Evolutionary conservation across 768 basidiomycete species (phyloP).

Genomic region (Leucocoprinus leucothites): DNA sequence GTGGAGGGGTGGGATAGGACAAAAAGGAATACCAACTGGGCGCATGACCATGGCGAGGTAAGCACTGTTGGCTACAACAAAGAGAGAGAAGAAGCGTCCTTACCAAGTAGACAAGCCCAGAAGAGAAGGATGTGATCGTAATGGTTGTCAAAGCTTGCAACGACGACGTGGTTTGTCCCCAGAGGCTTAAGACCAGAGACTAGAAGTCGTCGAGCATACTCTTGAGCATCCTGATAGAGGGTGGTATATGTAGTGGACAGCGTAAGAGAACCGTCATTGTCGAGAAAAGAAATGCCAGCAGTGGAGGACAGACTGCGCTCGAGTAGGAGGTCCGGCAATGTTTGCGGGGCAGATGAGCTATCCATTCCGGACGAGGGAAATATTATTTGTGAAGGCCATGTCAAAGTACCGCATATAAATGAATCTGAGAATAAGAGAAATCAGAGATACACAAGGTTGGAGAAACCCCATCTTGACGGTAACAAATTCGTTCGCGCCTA

Average conservation of each 20-base stretch:
- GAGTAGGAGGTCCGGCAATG: not conserved
- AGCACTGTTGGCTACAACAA: not conserved
- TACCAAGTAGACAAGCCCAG: conserved; percentile 8
- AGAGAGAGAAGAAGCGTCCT: not conserved
- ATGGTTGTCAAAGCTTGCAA: conserved; percentile 7
- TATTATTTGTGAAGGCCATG: not conserved
- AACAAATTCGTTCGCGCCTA: too few species aligned
- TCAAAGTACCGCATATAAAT: not conserved
- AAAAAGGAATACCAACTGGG: conserved; percentile 3
- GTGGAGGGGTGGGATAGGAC: conserved; percentile 7
- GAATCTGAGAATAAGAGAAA: not conserved
- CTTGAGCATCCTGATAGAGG: not conserved
- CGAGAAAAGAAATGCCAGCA: conserved; percentile 6
- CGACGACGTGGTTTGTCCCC: not conserved
- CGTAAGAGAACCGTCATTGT: not conserved
- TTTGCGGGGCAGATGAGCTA: not conserved
- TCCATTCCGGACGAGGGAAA: not conserved
- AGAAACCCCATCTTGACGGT: too few species aligned
- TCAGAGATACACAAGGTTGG: too few species aligned
- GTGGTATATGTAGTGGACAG: not conserved
- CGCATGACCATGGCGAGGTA: not conserved
- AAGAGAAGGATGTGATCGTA: conserved; percentile 10
- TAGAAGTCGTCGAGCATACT: conserved; percentile 4
- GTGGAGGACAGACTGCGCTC: conserved; percentile 1
- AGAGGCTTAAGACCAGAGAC: not conserved